Base-by-base conservation (phyloP, 1,284 basidiomycete species). In the Irpex lacteus region DNA sequence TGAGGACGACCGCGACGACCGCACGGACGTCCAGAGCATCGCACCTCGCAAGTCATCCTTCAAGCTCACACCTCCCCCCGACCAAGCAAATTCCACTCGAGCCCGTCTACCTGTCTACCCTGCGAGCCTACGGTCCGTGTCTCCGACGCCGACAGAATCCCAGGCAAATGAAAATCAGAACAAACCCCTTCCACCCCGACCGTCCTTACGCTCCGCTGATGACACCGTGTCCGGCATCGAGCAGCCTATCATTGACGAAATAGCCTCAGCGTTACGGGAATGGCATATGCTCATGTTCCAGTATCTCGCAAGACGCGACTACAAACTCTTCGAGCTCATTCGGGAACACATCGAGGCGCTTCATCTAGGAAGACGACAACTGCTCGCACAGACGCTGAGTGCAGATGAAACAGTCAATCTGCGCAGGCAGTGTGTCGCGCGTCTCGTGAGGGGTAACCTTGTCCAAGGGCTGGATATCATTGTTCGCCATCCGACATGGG, bases 161-260 rank as follows among this genome's bases (percentile, higher is more conserved):
- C 85, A 87, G 60, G 75, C 82, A 11, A 73, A 84, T 69, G 40
- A 44, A 44, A 44, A 44, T 15, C 40, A 44, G 40, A 44, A 44
- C 40, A 96, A 94, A 75, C 92, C 91, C 2, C 81, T 94, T 6
- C 96, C 96, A 2, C 96, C 96, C 2, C 86, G 98, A 58, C 96
- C 97, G 2, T 94, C 92, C 9, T 85, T 98, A 60, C 96, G 96
- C 66, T 93, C 94, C 3, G 94, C 94, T 55, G 95, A 97, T 73
- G 95, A 97, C 68, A 98, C 96, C 1, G 83, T 86, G 2, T 89
- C 90, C 0, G 95, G 95, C 5, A 81, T 84, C 32, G 80, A 78
- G 9, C 96, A 98, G 73, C 97, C 96, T 1, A 89, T 98, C 71
- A 88, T 98, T 60, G 97, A 99, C 77, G 97, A 99, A 79, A 98